Conservation (phyloP, 305 asterid genomes). For the Andrographis paniculata region DNA sequence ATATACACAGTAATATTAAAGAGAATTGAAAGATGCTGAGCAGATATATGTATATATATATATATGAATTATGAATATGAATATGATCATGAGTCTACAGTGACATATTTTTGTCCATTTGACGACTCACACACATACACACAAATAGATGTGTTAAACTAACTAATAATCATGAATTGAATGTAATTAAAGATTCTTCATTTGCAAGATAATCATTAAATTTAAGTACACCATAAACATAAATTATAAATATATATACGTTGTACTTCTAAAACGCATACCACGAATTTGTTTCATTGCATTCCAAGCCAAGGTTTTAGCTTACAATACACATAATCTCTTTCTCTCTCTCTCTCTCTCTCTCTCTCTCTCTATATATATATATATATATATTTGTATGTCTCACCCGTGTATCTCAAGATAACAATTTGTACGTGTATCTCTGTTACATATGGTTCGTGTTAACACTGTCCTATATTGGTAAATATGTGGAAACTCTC, state of each 20-base stretch:
- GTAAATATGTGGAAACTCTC: too few relatives aligned
- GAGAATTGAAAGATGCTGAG: too few relatives aligned
- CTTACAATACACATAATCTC: conserved; percentile 34
- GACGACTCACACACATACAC: too few relatives aligned
- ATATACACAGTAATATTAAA: too few relatives aligned
- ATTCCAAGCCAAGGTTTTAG: conserved; percentile 28
- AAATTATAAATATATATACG: background rate
- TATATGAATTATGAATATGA: too few relatives aligned
- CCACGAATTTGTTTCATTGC: conserved; percentile 28
- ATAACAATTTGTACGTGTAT: conserved; percentile 8
- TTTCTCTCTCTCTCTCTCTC: conserved; percentile 5
- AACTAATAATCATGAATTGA: conserved; percentile 7
- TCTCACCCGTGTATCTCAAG: conserved; percentile 33
- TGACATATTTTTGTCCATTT: too few relatives aligned
- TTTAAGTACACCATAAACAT: background rate
- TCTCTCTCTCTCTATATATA: conserved; percentile 8
- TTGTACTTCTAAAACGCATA: background rate
- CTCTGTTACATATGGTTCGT: too few relatives aligned
- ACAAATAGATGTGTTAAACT: background rate
- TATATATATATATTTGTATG: too few relatives aligned
- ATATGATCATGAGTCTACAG: too few relatives aligned
- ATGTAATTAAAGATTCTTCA: conserved; percentile 29
- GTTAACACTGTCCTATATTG: too few relatives aligned
- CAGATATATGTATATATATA: too few relatives aligned
- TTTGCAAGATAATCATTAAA: conserved; percentile 25